Evolutionary conservation across 495 filamentous ascomycete genomes (phyloP).

Genomic region (Annulohypoxylon nitens): DNA sequence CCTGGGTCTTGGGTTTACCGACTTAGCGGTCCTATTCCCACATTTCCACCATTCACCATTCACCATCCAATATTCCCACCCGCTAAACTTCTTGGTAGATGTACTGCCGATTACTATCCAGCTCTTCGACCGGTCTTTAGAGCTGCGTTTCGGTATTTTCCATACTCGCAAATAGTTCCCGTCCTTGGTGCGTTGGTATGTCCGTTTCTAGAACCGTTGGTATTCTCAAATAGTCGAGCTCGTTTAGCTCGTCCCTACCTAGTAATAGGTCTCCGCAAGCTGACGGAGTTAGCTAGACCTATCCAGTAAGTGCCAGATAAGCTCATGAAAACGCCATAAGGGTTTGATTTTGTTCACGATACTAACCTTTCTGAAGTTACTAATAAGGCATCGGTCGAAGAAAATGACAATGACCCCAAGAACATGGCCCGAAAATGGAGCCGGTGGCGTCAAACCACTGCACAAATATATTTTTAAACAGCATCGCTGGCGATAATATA

Average conservation of each 20-base stretch:
- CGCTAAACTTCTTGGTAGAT: background rate
- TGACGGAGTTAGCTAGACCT: background rate
- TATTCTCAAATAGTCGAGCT: background rate
- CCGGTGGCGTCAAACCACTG: background rate
- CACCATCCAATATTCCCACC: background rate
- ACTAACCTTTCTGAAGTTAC: background rate
- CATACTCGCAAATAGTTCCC: background rate
- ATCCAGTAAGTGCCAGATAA: slow-evolving; percentile 1
- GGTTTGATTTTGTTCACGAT: background rate
- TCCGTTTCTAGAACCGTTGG: background rate
- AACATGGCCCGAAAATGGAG: background rate
- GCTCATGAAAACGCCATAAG: background rate
- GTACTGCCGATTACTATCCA: background rate
- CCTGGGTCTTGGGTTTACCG: background rate
- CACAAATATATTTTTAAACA: background rate
- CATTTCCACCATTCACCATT: too few species aligned
- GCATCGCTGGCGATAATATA: background rate
- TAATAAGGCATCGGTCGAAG: background rate
- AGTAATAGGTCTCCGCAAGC: background rate
- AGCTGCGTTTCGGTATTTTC: background rate
- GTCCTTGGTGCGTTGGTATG: background rate
- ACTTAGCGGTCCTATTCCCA: background rate
- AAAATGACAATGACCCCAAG: background rate
- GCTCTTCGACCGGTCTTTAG: background rate
- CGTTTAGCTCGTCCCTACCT: background rate